Conservation (phyloP, 306 rosid genomes). For the Cicer bijugum region DNA sequence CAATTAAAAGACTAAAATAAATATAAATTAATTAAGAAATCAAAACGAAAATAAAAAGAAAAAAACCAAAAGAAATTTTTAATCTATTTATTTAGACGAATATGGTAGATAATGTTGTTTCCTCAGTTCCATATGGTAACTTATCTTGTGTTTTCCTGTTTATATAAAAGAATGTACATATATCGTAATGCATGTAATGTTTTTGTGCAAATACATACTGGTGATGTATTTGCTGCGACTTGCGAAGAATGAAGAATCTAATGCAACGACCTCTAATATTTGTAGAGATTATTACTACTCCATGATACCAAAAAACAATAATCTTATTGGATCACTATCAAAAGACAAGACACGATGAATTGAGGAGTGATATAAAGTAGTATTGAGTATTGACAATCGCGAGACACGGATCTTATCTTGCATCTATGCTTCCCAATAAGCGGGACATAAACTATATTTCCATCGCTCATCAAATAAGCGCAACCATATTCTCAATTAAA, state of each 20-base stretch:
- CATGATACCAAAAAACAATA: neutral
- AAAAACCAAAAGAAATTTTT: too few species aligned
- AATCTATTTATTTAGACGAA: too few species aligned
- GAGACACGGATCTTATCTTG: slow-evolving; percentile 44
- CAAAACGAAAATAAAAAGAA: too few species aligned
- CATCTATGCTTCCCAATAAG: slow-evolving; percentile 41
- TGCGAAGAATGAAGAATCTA: neutral
- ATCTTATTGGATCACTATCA: neutral
- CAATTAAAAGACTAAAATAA: too few species aligned
- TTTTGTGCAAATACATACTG: too few species aligned
- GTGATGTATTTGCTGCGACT: neutral
- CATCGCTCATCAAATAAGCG: slow-evolving; percentile 29
- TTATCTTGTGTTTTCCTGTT: too few species aligned
- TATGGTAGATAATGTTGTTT: too few species aligned
- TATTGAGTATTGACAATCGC: neutral
- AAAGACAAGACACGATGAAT: neutral
- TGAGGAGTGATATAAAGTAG: slow-evolving; percentile 13
- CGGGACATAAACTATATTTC: slow-evolving; percentile 39
- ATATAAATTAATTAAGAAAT: too few species aligned
- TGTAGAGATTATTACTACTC: neutral
- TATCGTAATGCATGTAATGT: neutral
- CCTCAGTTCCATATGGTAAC: too few species aligned
- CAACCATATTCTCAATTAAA: slow-evolving; percentile 37
- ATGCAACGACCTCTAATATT: slow-evolving; percentile 17
- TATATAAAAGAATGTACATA: neutral